Percentiles rank a stretch among this genome's conserved stretches.
phyloP scores from a whole-genome alignment of 2,329 filamentous ascomycete genomes.

The Xylaria hypoxylon region DNA sequence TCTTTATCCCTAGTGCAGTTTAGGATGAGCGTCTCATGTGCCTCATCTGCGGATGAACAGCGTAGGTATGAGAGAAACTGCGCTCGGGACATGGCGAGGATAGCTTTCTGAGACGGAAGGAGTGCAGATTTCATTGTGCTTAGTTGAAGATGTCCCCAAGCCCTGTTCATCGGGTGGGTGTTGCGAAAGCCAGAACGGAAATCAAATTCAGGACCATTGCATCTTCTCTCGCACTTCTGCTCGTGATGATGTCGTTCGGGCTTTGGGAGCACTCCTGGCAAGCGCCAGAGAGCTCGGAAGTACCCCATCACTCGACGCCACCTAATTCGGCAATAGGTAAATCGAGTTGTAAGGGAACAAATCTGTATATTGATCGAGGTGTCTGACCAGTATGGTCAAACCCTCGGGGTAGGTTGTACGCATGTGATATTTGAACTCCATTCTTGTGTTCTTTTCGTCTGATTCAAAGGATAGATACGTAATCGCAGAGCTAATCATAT shows the following conservation, averaged over 20 bases:
- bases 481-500: neutral
- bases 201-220: neutral
- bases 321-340: neutral
- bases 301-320: neutral
- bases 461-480: neutral
- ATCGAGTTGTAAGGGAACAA: neutral
- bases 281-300: neutral
- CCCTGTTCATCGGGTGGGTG: neutral
- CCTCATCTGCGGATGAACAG: conserved; percentile 8
- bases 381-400: neutral
- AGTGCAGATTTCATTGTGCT: conserved; percentile 39
- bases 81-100: conserved; percentile 50
- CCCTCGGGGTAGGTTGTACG: neutral
- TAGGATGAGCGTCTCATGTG: neutral
- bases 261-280: neutral
- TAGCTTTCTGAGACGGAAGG: conserved; percentile 44
- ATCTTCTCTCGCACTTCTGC: neutral
- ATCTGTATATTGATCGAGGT: neutral
- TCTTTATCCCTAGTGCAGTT: neutral
- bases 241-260: neutral
- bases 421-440: neutral
- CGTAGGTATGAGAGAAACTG: conserved; percentile 43
- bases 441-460: neutral
- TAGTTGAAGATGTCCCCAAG: conserved; percentile 22
- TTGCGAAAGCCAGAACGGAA: neutral